Evolutionary conservation across 2,329 filamentous ascomycete genomes (phyloP).

Genomic region (Aspergillus sojae): DNA sequence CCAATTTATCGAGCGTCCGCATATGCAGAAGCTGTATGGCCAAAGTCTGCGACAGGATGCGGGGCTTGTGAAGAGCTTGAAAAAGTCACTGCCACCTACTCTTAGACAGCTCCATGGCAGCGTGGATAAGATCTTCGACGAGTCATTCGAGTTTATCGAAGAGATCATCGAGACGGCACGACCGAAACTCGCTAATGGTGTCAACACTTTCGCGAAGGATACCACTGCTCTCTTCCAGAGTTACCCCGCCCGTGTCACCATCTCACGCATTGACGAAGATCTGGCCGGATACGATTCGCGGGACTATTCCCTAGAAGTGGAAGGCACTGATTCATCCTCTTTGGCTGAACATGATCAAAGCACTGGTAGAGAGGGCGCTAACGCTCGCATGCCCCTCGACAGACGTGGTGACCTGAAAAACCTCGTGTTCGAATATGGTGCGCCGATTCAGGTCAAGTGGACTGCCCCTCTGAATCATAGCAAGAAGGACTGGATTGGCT

Average conservation of each 20-base stretch:
- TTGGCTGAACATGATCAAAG: conserved; percentile 60
- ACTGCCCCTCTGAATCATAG: conserved; percentile 83
- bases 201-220: conserved; percentile 84
- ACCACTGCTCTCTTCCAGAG: conserved; percentile 86
- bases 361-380: conserved; percentile 73
- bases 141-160: conserved; percentile 85
- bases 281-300: conserved; percentile 77
- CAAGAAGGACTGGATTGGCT: conserved; percentile 90
- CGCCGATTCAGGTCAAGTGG: conserved; percentile 89
- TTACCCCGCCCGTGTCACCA: conserved; percentile 81
- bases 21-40: conserved; percentile 98
- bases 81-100: conserved; percentile 79
- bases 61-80: conserved; percentile 87
- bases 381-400: conserved; percentile 67
- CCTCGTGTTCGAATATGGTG: conserved; percentile 81
- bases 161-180: conserved; percentile 84
- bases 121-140: conserved; percentile 82
- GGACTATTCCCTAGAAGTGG: conserved; percentile 76
- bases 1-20: conserved; percentile 89
- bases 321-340: conserved; percentile 63
- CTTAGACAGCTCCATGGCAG: conserved; percentile 82
- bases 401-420: conserved; percentile 68
- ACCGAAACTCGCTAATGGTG: conserved; percentile 82
- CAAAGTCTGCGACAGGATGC: conserved; percentile 80
- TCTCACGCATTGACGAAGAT: conserved; percentile 78